Evolutionary conservation across 139 green algal species (phyloP), one percentile per base, ranked within the genome.

Genomic region (Marvania coccoides): DNA sequence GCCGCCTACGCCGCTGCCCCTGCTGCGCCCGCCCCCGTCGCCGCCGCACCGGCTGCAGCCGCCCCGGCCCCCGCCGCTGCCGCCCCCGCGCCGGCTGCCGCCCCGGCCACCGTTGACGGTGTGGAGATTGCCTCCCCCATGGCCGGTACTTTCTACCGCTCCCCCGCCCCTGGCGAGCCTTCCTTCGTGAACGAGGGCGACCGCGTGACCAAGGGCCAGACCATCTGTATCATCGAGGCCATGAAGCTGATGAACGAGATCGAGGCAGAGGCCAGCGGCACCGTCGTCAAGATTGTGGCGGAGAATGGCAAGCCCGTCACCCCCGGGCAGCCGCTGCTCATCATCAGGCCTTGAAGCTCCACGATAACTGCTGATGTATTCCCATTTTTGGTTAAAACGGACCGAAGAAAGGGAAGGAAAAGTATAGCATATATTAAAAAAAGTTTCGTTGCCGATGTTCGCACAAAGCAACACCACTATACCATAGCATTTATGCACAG

Each of bases 181-280:
- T 19, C 70, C 3, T 97, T 98, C 63, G 72, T 85, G 34, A 96
- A 96, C 82, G 85, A 88, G 61, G 92, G 92, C 7, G 92, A 97
- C 81, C 77, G 55, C 30, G 91, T 98, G 46, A 91, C 79, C 66
- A 95, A 95, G 78, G 92, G 92, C 15, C 91, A 98, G 78, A 89
- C 81, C 10, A 80, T 98, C 23, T 92, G 91, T 74, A 97, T 98
- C 75, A 90, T 98, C 29, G 92, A 98, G 82, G 92, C 89, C 26
- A 97, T 97, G 92, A 96, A 98, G 83, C 86, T 98, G 8, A 97
- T 98, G 92, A 98, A 97, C 74, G 92, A 97, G 76, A 96, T 97
- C 60, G 91, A 97, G 88, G 83, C 88, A 10, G 91, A 97, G 70
- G 63, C 86, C 4, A 71, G 56, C 23, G 91, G 91, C 31, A 86